These are phyloP conservation scores for Hylodesmum podocarpum DNA, from an alignment of 306 rosid genomes.

Conservation along the genomic window DNA sequence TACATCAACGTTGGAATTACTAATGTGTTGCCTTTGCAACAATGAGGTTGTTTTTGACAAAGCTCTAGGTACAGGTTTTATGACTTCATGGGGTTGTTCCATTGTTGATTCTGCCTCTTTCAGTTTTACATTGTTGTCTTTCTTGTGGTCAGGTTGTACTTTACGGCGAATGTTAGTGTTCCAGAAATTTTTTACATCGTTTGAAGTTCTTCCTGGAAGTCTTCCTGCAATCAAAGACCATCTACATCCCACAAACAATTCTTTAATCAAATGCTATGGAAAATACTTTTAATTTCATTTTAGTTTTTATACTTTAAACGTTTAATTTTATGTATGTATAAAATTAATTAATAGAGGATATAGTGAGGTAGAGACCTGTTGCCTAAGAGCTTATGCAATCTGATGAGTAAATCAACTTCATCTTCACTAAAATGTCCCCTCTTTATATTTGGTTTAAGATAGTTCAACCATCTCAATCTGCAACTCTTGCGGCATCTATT, in stretches of 20 bases:
- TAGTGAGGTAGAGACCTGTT: conserved; percentile 32
- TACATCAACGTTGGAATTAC: background rate
- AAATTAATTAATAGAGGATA: background rate
- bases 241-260: conserved; percentile 2
- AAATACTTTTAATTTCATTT: too few species aligned
- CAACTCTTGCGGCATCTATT: conserved; percentile 36
- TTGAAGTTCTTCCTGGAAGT: conserved; percentile 34
- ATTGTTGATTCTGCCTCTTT: background rate
- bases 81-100: background rate
- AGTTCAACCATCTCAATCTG: conserved; percentile 42
- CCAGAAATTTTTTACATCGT: conserved; percentile 40
- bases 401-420: conserved; percentile 34
- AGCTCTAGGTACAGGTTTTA: conserved; percentile 23
- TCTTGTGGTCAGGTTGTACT: background rate
- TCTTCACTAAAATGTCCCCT: conserved; percentile 31
- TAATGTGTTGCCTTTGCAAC: background rate
- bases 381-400: conserved; percentile 33
- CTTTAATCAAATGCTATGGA: too few species aligned
- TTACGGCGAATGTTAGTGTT: conserved; percentile 9
- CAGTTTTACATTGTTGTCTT: background rate
- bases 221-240: conserved; percentile 45
- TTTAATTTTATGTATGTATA: too few species aligned
- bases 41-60: conserved; percentile 2
- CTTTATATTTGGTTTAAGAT: conserved; percentile 37
- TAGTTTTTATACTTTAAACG: too few species aligned